phyloP scores from a whole-genome alignment of 169 alveolate species.

The Eimeria praecox region DNA sequence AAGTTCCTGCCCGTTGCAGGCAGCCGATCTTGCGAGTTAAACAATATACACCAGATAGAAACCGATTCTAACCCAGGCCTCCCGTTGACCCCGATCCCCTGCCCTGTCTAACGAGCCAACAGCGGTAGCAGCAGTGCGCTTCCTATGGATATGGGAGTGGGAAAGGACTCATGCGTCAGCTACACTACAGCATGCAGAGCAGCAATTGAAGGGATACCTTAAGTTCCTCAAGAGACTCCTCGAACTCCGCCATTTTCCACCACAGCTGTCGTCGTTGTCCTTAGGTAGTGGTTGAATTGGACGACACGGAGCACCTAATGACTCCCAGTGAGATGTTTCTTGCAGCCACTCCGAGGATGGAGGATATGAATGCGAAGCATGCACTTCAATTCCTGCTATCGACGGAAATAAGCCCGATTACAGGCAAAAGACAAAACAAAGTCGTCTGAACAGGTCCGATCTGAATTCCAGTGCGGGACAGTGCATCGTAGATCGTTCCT shows the following conservation, averaged over 20 bases:
- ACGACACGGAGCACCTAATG: background rate
- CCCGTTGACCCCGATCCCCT: background rate
- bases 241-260: slow-evolving; percentile 80
- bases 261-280: background rate
- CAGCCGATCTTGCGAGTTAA: background rate
- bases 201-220: slow-evolving; percentile 20
- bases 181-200: background rate
- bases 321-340: background rate
- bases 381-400: background rate
- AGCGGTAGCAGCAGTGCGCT: background rate
- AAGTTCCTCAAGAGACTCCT: slow-evolving; percentile 78
- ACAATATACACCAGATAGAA: background rate
- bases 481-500: background rate
- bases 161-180: background rate
- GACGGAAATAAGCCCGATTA: background rate
- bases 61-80: background rate
- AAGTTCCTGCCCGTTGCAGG: background rate
- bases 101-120: background rate
- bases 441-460: background rate
- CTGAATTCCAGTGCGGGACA: background rate
- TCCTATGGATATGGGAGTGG: background rate
- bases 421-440: background rate
- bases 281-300: background rate
- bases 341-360: background rate
- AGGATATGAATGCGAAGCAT: background rate